Evolutionary conservation across 2,329 filamentous ascomycete genomes (phyloP).

Genomic region (Trichoderma simmonsii): DNA sequence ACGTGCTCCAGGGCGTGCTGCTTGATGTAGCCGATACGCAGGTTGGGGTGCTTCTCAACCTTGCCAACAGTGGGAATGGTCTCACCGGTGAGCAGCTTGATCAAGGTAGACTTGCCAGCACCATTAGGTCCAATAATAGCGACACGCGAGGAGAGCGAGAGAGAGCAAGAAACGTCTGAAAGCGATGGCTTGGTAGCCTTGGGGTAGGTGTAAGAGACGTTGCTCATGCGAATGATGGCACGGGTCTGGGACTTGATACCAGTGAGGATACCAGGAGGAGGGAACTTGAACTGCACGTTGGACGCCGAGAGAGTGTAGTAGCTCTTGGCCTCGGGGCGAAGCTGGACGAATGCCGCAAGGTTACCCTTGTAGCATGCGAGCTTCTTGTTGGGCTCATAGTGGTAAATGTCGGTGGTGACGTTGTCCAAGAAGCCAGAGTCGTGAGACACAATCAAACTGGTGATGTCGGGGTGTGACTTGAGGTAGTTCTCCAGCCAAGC

Average conservation of each 20-base stretch:
- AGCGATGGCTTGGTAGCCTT: constrained; percentile 84
- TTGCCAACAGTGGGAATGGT: constrained; percentile 76
- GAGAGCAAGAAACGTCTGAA: constrained; percentile 77
- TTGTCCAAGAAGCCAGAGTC: constrained; percentile 96
- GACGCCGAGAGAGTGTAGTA: constrained; percentile 94
- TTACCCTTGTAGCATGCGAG: constrained; percentile 82
- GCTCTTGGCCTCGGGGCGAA: constrained; percentile 91
- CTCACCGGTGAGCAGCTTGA: constrained; percentile 95
- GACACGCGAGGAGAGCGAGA: constrained; percentile 85
- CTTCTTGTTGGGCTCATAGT: constrained; percentile 96
- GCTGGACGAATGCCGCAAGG: constrained; percentile 76
- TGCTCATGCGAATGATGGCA: constrained; percentile 91
- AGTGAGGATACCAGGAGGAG: constrained; percentile 85
- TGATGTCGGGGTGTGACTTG: constrained; percentile 93
- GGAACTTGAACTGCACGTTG: constrained; percentile 96
- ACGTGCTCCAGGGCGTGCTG: constrained; percentile 99
- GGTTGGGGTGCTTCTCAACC: constrained; percentile 97
- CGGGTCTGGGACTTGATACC: constrained; percentile 95
- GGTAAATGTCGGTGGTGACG: constrained; percentile 97
- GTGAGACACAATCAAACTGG: constrained; percentile 96
- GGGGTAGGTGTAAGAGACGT: constrained; percentile 93
- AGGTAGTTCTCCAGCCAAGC: constrained; percentile 95
- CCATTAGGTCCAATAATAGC: constrained; percentile 97
- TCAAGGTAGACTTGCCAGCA: constrained; percentile 96
- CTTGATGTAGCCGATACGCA: constrained; percentile 99